Evolutionary conservation across 192 early-diverging fungal species (phyloP).

Genomic region (Oehlia diaphana): DNA sequence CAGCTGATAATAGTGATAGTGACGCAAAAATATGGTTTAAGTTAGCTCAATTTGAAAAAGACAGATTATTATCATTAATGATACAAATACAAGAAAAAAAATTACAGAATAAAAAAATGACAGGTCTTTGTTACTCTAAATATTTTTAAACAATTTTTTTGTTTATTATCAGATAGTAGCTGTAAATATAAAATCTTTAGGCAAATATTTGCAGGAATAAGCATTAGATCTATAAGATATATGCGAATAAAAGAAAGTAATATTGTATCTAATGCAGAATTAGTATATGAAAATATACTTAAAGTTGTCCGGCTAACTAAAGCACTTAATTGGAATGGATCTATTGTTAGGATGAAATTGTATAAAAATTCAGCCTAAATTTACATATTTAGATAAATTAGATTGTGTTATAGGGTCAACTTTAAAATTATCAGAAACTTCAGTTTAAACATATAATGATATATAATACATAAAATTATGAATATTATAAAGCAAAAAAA

Average conservation of each 20-base stretch:
- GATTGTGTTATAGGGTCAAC: not conserved
- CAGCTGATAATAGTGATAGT: not conserved
- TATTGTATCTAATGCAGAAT: not conserved
- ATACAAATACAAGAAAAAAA: not conserved
- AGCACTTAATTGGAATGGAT: not conserved
- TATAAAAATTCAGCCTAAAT: not conserved
- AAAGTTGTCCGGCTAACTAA: not conserved
- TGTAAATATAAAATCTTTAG: not conserved
- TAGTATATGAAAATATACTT: not conserved
- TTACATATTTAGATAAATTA: not conserved
- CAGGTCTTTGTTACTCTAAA: not conserved
- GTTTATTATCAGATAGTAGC: not conserved
- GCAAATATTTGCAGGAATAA: not conserved
- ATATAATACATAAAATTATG: not conserved
- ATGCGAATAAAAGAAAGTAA: not conserved
- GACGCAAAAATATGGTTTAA: not conserved
- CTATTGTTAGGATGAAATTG: not conserved
- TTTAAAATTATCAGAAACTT: not conserved
- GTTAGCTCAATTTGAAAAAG: not conserved
- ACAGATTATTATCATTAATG: not conserved
- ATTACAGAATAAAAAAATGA: not conserved
- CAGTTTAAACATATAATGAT: not conserved
- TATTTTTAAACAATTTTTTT: not conserved
- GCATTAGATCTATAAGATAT: not conserved
- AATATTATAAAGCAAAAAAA: not conserved